These are phyloP conservation scores for Parastagonospora nodorum DNA, from an alignment of 2,329 filamentous ascomycete genomes.

Conservation along the genomic window DNA sequence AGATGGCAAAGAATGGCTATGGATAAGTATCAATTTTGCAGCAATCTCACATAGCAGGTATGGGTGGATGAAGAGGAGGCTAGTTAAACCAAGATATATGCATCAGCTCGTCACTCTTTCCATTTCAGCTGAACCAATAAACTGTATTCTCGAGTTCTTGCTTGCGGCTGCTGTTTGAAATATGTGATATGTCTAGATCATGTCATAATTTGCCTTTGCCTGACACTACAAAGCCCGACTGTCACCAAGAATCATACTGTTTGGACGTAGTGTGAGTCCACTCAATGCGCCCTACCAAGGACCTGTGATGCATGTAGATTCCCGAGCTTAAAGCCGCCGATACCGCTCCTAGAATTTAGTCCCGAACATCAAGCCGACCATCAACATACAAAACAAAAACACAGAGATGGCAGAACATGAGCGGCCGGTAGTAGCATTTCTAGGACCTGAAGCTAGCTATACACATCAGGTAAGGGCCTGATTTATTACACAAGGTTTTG, in stretches of 20 bases:
- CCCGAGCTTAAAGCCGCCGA: not conserved
- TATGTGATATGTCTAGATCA: not conserved
- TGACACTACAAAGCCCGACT: no score
- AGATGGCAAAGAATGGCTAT: slow-evolving; percentile 25
- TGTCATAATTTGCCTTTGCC: not conserved
- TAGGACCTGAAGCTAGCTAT: slow-evolving; percentile 69
- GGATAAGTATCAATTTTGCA: slow-evolving; percentile 35
- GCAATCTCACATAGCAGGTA: slow-evolving; percentile 28
- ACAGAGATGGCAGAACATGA: slow-evolving; percentile 16
- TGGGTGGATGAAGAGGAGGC: slow-evolving; percentile 25
- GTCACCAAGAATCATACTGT: not conserved
- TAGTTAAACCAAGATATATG: slow-evolving; percentile 28
- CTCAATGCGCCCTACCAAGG: not conserved
- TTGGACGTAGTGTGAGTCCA: not conserved
- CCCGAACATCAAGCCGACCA: no score
- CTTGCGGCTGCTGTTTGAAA: not conserved
- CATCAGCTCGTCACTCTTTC: slow-evolving; percentile 37
- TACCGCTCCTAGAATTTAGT: not conserved
- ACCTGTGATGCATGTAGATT: not conserved
- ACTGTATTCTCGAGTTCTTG: slow-evolving; percentile 11
- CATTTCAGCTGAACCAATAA: slow-evolving; percentile 31
- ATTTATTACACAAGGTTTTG: not conserved
- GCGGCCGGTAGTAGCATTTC: slow-evolving; percentile 56
- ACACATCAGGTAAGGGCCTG: slow-evolving; percentile 65
- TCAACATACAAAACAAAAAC: not conserved